Percentiles rank a stretch among this genome's conserved stretches.
Conservation (phyloP, 345 rosid species). For the Syzygium grande region DNA sequence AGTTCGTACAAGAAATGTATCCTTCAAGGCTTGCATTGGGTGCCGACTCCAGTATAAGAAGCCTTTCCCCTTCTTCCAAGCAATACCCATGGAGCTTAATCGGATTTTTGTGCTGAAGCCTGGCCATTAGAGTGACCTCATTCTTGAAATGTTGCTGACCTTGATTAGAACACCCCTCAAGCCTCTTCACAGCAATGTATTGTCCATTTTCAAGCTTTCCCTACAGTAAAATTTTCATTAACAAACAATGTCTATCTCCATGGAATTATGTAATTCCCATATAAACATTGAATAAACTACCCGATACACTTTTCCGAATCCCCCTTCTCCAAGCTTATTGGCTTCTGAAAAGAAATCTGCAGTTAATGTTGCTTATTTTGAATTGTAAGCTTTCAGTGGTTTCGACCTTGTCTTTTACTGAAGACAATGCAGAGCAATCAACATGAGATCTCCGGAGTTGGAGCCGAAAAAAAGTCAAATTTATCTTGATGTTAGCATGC, state of each 20-base stretch:
- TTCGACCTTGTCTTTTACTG: too few species aligned
- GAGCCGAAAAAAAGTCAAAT: too few species aligned
- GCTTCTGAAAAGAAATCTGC: too few species aligned
- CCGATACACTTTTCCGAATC: too few species aligned
- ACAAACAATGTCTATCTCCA: neutral
- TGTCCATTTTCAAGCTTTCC: conserved; percentile 28
- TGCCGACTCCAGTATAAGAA: neutral
- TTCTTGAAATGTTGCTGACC: conserved; percentile 1
- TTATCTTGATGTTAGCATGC: too few species aligned
- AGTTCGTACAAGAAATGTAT: neutral
- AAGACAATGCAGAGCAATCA: too few species aligned
- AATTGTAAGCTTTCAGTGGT: too few species aligned
- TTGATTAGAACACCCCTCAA: conserved; percentile 22
- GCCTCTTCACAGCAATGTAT: conserved; percentile 35
- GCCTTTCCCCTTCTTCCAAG: neutral
- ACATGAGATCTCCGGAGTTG: too few species aligned
- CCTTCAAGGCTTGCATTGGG: neutral
- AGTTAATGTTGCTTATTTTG: too few species aligned
- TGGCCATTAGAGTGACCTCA: neutral
- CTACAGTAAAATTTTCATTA: neutral
- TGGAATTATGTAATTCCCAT: too few species aligned
- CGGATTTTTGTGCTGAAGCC: neutral
- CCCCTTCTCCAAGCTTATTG: too few species aligned
- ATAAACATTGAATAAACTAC: too few species aligned
- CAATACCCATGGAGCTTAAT: neutral